phyloP scores from a whole-genome alignment of 768 basidiomycete genomes.

The Boletus barrowsii region DNA sequence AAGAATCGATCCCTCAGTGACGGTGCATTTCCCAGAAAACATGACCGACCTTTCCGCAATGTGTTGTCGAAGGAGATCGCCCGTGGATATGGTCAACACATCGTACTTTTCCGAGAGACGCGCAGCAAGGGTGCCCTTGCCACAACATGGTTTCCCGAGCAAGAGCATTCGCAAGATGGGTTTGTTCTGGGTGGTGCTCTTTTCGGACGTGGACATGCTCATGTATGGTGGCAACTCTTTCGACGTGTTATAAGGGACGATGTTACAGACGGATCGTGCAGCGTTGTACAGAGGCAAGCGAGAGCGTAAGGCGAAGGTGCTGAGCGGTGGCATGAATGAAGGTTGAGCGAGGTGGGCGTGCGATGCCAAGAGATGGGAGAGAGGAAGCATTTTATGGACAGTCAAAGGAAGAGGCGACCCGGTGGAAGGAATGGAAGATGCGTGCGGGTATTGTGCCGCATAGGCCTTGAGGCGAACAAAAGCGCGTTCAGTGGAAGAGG shows the following conservation, averaged over 20 bases:
- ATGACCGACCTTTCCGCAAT: slow-evolving; percentile 56
- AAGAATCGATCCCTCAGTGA: not conserved
- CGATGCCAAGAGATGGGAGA: not conserved
- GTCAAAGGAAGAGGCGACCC: not conserved
- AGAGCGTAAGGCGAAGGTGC: not conserved
- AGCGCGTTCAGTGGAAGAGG: not conserved
- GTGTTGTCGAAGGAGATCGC: slow-evolving; percentile 80
- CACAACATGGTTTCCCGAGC: slow-evolving; percentile 62
- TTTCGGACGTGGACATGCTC: slow-evolving; percentile 28
- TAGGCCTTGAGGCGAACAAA: slow-evolving; percentile 25
- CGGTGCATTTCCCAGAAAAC: not conserved
- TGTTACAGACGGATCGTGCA: slow-evolving; percentile 17
- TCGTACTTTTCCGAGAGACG: slow-evolving; percentile 74
- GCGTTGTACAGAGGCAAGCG: not conserved
- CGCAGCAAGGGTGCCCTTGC: slow-evolving; percentile 78
- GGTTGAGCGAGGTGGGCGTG: not conserved
- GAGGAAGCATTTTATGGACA: not conserved
- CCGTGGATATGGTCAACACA: slow-evolving; percentile 72
- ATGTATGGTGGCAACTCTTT: slow-evolving; percentile 51
- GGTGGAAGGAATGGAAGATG: not conserved
- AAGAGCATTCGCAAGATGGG: slow-evolving; percentile 45
- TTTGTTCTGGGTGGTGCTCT: slow-evolving; percentile 24
- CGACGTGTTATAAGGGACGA: slow-evolving; percentile 20
- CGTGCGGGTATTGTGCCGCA: slow-evolving; percentile 11
- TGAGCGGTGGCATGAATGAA: slow-evolving; percentile 5